Base-by-base conservation (phyloP, 2,329 filamentous ascomycete genomes). In the Aspergillus jensenii region DNA sequence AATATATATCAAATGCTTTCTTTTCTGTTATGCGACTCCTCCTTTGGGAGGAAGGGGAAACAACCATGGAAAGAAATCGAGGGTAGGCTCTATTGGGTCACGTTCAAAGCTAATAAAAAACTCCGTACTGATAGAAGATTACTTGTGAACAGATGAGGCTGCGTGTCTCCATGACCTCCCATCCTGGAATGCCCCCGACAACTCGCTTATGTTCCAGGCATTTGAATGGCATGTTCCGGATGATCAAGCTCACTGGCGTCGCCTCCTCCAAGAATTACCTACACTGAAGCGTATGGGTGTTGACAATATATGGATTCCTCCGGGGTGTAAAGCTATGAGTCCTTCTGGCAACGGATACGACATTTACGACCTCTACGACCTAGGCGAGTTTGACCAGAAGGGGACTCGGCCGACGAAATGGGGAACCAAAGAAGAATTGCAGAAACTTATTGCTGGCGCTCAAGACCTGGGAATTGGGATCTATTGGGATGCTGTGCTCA, bases 311-410 rank as follows among this genome's bases (percentile, higher is more conserved):
- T 90, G 88, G 87, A 81, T 90, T 6, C 88, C 88, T 0, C 88
- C 88, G 0, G 88, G 83, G 55, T 90, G 87, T 73, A 91, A 90
- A 74, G 87, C 83, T 0, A 83, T 84, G 58, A 80, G 80, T 31
- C 80, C 82, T 0, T 72, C 80, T 27, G 84, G 86, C 19, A 90
- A 89, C 65, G 88, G 88, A 5, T 88, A 89, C 63, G 86, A 88
- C 68, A 79, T 86, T 60, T 90, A 90, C 67, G 88, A 90, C 67
- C 73, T 91, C 14, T 89, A 86, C 65, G 87, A 89, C 60, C 72
- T 89, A 3, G 88, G 88, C 33, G 88, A 91, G 68, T 91, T 90
- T 64, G 83, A 90, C 43, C 87, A 90, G 67, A 90, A 90, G 68
- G 86, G 85, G 17, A 70, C 77, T 0, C 74, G 74, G 5, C 75